Percentiles rank a stretch among this genome's conserved stretches.
Evolutionary conservation across 352 stramenopile genomes (phyloP).

Genomic region (Pythium coloratum): DNA sequence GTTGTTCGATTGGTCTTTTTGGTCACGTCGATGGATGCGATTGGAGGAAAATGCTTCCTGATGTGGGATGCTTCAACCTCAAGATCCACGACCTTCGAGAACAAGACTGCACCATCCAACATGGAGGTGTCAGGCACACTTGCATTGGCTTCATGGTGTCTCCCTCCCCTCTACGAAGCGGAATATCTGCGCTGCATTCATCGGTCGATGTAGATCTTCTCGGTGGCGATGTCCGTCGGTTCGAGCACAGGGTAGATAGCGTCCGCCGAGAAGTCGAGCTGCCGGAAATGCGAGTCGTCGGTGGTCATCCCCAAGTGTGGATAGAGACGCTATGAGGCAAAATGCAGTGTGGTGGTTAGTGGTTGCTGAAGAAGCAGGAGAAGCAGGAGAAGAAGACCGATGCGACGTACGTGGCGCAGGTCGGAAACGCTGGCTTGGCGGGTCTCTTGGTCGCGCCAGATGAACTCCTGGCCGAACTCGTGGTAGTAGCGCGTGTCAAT

Average conservation of each 20-base stretch:
- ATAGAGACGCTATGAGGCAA: slow-evolving; percentile 12
- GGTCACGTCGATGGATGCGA: background rate
- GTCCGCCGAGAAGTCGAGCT: slow-evolving; percentile 45
- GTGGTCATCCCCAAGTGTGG: background rate
- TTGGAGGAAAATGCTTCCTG: background rate
- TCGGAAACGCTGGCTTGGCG: slow-evolving; percentile 37
- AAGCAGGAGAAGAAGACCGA: background rate
- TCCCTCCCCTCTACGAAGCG: no score
- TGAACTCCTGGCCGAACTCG: slow-evolving; percentile 50
- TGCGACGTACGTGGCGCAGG: slow-evolving; percentile 38
- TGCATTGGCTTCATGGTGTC: no score
- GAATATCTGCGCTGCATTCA: background rate
- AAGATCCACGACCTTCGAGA: background rate
- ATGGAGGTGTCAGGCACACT: no score
- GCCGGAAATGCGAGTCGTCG: slow-evolving; percentile 11
- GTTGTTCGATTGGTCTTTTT: background rate
- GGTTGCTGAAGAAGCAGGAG: slow-evolving; percentile 13
- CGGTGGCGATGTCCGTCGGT: slow-evolving; percentile 32
- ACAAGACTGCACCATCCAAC: background rate
- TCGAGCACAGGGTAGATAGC: slow-evolving; percentile 38
- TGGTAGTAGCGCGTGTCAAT: slow-evolving; percentile 66
- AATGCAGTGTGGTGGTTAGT: no score
- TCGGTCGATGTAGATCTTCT: slow-evolving; percentile 42
- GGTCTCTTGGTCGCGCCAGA: slow-evolving; percentile 56
- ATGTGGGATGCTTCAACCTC: background rate